Conservation (phyloP, 345 rosid genomes). For the Gossypium arboreum region DNA sequence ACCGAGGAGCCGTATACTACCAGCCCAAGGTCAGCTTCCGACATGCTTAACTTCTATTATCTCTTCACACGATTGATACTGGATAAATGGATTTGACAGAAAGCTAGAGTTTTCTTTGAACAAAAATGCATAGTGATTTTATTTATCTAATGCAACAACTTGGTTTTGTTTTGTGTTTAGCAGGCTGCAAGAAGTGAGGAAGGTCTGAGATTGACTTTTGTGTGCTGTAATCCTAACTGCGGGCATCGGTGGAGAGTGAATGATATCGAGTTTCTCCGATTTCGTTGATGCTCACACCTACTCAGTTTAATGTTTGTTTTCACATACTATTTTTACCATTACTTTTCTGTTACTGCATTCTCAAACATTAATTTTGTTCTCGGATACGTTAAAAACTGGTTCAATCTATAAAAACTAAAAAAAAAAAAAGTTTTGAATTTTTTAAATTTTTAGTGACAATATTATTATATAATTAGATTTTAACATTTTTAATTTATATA, state of each 20-base stretch:
- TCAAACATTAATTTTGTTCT: too few species aligned
- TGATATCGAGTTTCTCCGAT: constrained; percentile 15
- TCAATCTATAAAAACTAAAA: too few species aligned
- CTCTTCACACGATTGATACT: too few species aligned
- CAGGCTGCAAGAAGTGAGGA: constrained; percentile 85
- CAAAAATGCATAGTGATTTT: too few species aligned
- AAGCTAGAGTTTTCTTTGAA: too few species aligned
- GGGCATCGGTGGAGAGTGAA: constrained; percentile 83
- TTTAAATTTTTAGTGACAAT: too few species aligned
- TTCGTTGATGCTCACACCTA: neutral
- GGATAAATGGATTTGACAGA: too few species aligned
- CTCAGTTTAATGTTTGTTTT: neutral
- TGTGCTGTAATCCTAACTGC: constrained; percentile 76
- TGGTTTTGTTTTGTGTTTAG: constrained; percentile 19
- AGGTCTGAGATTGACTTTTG: constrained; percentile 79
- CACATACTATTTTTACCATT: neutral
- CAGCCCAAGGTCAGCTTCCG: constrained; percentile 58
- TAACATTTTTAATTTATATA: too few species aligned
- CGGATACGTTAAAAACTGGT: too few species aligned
- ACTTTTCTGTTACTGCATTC: neutral
- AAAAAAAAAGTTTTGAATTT: too few species aligned
- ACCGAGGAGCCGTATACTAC: constrained; percentile 64
- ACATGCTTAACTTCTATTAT: neutral
- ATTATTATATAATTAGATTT: too few species aligned
- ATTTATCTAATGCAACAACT: neutral